Evolutionary conservation across 1,284 basidiomycete species (phyloP), one percentile per base, ranked within the genome.

Genomic region (Leccinum holopus): DNA sequence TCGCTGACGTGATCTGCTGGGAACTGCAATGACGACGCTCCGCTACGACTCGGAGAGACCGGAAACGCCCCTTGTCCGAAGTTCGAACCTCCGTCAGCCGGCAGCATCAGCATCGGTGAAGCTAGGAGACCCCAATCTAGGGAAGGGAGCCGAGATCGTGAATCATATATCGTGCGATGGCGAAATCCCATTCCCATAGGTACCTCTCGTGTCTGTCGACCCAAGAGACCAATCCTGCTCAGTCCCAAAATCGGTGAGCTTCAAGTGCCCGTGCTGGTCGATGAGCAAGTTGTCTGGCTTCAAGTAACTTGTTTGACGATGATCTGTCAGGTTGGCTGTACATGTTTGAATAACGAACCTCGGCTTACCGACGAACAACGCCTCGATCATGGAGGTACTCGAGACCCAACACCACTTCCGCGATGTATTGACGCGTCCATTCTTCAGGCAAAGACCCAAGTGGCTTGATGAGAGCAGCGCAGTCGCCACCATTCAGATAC

Each of bases 231-330:
- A 69, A 98, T 98, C 72, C 95, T 88, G 66, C 95, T 98, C 30
- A 99, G 80, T 63, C 97, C 97, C 97, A 76, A 99, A 99, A 78
- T 99, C 97, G 30, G 97, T 98, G 37, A 99, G 84, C 77, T 98
- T 98, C 68, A 99, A 82, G 74, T 99, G 97, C 10, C 97, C 97
- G 68, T 95, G 91, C 57, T 94, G 87, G 77, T 99, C 96, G 70
- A 99, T 98, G 44, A 99, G 89, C 54, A 98, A 78, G 74, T 99
- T 99, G 79, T 99, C 97, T 11, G 97, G 97, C 76, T 99, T 99
- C 70, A 99, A 80, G 75, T 99, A 97, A 81, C 96, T 97, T 60
- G 49, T 74, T 18, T 68, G 55, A 62, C 11, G 58, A 52, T 30
- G 21, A 4, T 52, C 66, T 41, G 49, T 67, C 49, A 70, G 62